Conservation (phyloP, 2,329 filamentous ascomycete genomes). For the Microascus cirrosus region DNA sequence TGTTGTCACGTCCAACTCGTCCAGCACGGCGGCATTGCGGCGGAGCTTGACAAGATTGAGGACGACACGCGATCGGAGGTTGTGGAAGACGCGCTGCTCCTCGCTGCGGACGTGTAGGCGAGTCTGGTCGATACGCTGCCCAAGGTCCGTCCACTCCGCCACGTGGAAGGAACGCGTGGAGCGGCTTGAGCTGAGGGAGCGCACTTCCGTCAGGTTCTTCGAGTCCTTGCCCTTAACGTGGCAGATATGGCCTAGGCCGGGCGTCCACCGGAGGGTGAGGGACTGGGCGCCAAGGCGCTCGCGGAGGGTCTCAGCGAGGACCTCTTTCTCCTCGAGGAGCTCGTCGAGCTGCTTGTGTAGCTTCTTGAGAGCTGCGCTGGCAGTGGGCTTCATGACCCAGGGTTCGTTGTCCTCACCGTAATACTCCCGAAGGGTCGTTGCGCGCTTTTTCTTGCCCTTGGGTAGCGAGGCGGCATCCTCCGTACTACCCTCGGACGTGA, state of each 20-base stretch:
- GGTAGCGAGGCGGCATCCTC: conserved; percentile 43
- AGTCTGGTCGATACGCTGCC: conserved; percentile 65
- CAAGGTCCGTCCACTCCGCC: conserved; percentile 73
- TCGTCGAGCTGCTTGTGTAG: conserved; percentile 58
- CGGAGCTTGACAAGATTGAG: conserved; percentile 74
- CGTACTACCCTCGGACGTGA: conserved; percentile 52
- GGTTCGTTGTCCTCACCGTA: conserved; percentile 49
- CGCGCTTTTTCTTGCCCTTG: conserved; percentile 36
- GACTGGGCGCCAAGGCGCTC: conserved; percentile 48
- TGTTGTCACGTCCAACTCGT: conserved; percentile 84
- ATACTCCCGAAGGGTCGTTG: conserved; percentile 38
- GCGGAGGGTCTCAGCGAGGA: conserved; percentile 51
- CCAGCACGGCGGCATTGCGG: conserved; percentile 80
- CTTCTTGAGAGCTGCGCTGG: conserved; percentile 51
- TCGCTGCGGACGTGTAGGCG: conserved; percentile 71
- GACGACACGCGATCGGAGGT: conserved; percentile 66
- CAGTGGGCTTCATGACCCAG: conserved; percentile 57
- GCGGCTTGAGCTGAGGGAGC: conserved; percentile 66
- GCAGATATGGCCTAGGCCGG: conserved; percentile 78
- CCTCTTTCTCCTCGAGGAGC: conserved; percentile 47
- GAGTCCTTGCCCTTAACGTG: conserved; percentile 78
- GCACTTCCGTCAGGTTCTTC: conserved; percentile 18
- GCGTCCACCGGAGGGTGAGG: conserved; percentile 75
- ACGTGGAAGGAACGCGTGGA: conserved; percentile 77
- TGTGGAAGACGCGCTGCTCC: conserved; percentile 69